Conservation (phyloP, 148 eudicot species). For the Camellia japonica region DNA sequence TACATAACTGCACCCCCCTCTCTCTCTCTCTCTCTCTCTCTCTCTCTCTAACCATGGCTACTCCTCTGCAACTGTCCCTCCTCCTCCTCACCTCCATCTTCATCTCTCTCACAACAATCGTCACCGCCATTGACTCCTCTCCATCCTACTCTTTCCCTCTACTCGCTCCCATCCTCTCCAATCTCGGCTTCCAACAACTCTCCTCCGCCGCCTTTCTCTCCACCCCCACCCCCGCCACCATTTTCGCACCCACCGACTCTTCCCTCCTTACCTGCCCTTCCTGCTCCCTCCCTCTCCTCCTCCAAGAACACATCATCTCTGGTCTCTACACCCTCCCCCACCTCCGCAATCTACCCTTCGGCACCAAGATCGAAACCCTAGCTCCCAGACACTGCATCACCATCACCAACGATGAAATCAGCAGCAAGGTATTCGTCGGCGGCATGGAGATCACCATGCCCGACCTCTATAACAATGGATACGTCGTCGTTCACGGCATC, state of each 20-base stretch:
- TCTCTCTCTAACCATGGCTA: slow-evolving; percentile 5
- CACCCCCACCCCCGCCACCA: slow-evolving; percentile 30
- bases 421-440: slow-evolving; percentile 17
- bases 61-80: not conserved
- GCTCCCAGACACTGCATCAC: slow-evolving; percentile 15
- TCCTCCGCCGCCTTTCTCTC: not conserved
- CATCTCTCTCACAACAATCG: not conserved
- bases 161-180: slow-evolving; percentile 6
- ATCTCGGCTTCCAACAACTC: slow-evolving; percentile 12
- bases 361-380: slow-evolving; percentile 41
- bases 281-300: slow-evolving; percentile 47
- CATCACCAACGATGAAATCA: not conserved
- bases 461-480: slow-evolving; percentile 6
- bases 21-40: not conserved
- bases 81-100: slow-evolving; percentile 4
- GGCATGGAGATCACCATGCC: slow-evolving; percentile 20
- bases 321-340: slow-evolving; percentile 37
- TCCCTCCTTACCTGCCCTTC: slow-evolving; percentile 50
- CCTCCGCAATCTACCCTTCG: slow-evolving; percentile 41
- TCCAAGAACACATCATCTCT: slow-evolving; percentile 52
- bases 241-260: slow-evolving; percentile 53
- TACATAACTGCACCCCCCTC: not conserved
- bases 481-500: slow-evolving; percentile 20
- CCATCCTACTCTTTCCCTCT: not conserved
- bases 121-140: not conserved